These are phyloP conservation scores for Baorangia bicolor DNA, from an alignment of 768 basidiomycete genomes.

Conservation along the genomic window DNA sequence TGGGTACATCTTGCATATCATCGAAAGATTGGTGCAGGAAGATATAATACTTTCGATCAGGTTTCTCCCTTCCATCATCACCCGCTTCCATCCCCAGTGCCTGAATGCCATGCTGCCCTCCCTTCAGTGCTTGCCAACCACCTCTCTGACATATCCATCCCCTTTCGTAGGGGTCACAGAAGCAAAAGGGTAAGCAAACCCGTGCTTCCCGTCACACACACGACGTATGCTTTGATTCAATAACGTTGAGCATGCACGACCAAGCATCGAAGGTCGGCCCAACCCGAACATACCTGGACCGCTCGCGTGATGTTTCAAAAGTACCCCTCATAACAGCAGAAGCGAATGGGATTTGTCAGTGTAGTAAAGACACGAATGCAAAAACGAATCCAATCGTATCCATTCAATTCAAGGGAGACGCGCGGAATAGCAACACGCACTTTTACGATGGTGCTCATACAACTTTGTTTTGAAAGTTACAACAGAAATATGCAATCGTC, in stretches of 20 bases:
- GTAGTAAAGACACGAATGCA: too few relatives aligned
- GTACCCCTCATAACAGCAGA: too few relatives aligned
- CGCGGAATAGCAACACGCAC: not conserved
- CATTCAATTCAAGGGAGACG: not conserved
- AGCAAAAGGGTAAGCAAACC: not conserved
- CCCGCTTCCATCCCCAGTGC: too few relatives aligned
- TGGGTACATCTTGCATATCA: not conserved
- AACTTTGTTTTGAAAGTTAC: too few relatives aligned
- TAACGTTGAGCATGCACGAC: not conserved
- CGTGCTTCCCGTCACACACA: not conserved
- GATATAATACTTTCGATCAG: too few relatives aligned
- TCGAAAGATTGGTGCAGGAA: not conserved
- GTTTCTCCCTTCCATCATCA: too few relatives aligned
- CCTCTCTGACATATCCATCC: not conserved
- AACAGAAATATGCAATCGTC: too few relatives aligned
- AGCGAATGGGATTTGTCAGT: too few relatives aligned
- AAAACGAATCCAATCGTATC: too few relatives aligned
- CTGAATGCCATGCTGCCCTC: too few relatives aligned
- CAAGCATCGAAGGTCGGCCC: not conserved
- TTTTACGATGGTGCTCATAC: too few relatives aligned
- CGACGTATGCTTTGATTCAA: not conserved
- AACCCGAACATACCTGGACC: not conserved
- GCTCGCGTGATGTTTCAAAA: not conserved
- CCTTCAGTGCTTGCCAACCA: too few relatives aligned
- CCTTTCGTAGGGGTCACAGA: not conserved